Evolutionary conservation across 2,329 filamentous ascomycete genomes (phyloP).

Genomic region (Pseudocercospora cruenta): DNA sequence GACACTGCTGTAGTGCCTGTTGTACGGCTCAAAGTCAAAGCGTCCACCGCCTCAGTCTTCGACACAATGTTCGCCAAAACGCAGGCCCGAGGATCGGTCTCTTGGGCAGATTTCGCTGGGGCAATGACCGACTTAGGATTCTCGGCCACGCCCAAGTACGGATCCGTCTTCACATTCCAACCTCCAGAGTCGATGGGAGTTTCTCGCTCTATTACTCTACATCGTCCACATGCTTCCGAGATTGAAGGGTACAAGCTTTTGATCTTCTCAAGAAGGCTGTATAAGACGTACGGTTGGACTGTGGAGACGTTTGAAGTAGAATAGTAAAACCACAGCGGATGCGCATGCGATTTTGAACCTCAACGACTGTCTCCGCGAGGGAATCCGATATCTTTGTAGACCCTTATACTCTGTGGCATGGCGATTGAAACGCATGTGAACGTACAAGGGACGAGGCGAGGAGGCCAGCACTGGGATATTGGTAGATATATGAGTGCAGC

Average conservation of each 20-base stretch:
- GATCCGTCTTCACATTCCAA: constrained; percentile 23
- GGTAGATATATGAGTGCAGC: neutral
- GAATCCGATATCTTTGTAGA: no score
- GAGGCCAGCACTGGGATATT: neutral
- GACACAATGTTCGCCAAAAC: constrained; percentile 19
- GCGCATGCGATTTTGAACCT: no score
- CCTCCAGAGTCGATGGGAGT: constrained; percentile 18
- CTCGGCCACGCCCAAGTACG: constrained; percentile 23
- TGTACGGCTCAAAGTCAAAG: constrained; percentile 22
- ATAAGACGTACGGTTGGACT: constrained; percentile 19
- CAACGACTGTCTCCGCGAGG: no score
- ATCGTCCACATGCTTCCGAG: constrained; percentile 26
- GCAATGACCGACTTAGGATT: constrained; percentile 26
- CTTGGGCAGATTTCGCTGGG: constrained; percentile 20
- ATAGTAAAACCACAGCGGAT: neutral
- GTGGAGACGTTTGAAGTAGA: constrained; percentile 22
- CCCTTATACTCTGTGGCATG: no score
- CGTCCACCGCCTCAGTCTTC: constrained; percentile 22
- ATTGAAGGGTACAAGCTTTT: constrained; percentile 24
- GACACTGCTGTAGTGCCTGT: constrained; percentile 9
- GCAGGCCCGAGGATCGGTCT: constrained; percentile 19
- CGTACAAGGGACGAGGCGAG: neutral
- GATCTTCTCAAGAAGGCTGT: constrained; percentile 15
- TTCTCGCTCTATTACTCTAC: constrained; percentile 17
- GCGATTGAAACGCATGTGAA: neutral